These are phyloP conservation scores for Cymbopogon flexuosus DNA, from an alignment of 202 grass and related monocot species.

Conservation along the genomic window DNA sequence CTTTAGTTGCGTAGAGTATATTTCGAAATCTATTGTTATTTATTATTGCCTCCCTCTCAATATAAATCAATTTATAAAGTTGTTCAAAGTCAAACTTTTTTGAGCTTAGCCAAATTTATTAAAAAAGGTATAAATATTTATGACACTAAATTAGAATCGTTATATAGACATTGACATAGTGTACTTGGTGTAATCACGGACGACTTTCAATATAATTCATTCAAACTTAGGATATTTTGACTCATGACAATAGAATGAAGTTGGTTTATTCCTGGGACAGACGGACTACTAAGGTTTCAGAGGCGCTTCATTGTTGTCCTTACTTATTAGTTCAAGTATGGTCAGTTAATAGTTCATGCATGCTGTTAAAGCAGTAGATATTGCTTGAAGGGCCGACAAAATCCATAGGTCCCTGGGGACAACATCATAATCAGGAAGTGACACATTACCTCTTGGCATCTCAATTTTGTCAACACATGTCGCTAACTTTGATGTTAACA, in stretches of 20 bases:
- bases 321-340: background rate
- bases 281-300: background rate
- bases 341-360: background rate
- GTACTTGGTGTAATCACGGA: background rate
- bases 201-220: background rate
- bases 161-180: background rate
- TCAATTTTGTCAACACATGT: conserved; percentile 12
- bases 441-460: background rate
- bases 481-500: conserved; percentile 24
- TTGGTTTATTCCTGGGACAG: background rate
- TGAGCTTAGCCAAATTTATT: background rate
- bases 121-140: background rate
- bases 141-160: background rate
- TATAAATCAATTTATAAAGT: background rate
- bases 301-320: background rate
- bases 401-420: background rate
- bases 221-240: background rate
- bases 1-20: background rate
- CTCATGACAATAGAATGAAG: background rate
- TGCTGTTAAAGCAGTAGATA: conserved; percentile 3
- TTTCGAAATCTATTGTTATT: background rate
- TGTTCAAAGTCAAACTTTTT: background rate
- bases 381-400: background rate
- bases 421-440: background rate
- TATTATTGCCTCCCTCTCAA: background rate